Evolutionary conservation across 2,329 filamentous ascomycete genomes (phyloP), one percentile per base, ranked within the genome.

Genomic region (Pseudonectria foliicola): DNA sequence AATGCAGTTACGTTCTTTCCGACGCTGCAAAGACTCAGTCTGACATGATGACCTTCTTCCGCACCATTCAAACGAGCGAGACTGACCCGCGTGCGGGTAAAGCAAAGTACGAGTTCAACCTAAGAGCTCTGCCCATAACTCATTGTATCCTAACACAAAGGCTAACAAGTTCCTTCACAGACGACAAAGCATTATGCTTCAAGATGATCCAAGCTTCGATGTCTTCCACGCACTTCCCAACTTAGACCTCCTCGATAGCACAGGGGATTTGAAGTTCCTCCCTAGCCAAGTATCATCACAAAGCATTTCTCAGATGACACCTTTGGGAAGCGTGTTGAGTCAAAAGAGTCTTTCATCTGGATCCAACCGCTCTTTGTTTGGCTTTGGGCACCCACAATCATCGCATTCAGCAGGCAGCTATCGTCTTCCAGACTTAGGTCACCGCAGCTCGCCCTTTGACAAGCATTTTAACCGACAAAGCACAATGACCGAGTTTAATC

Each of bases 1-100:
- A 98, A 61, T 94, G 85, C 50, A 72, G 73, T 25, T 98, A 95
- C 56, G 77, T 95, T 15, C 77, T 95, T 30, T 71, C 75, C 3
- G 92, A 96, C 53, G 80, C 81, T 3, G 80, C 89, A 58, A 79
- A 75, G 46, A 79, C 84, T 25, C 80, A 86, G 48, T 74, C 79
- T 40, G 77, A 77, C 46, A 85, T 96, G 73, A 72, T 75, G 45
- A 65, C 75, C 3, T 75, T 88, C 54, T 67, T 85, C 43, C 76
- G 70, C 33, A 62, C 71, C 7, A 57, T 81, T 44, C 46, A 57
- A 32, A 56, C 34, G 13, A 73, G 73, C 37, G 77, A 74, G 13
- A 67, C 87, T 16, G 85, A 94, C 57, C 72, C 74, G 2, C 71
- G 78, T 38, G 83, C 81, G 32, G 82, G 78, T 34, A 87, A 80